Evolutionary conservation across 768 basidiomycete genomes (phyloP).

Genomic region (Rhodotorula graminis): DNA sequence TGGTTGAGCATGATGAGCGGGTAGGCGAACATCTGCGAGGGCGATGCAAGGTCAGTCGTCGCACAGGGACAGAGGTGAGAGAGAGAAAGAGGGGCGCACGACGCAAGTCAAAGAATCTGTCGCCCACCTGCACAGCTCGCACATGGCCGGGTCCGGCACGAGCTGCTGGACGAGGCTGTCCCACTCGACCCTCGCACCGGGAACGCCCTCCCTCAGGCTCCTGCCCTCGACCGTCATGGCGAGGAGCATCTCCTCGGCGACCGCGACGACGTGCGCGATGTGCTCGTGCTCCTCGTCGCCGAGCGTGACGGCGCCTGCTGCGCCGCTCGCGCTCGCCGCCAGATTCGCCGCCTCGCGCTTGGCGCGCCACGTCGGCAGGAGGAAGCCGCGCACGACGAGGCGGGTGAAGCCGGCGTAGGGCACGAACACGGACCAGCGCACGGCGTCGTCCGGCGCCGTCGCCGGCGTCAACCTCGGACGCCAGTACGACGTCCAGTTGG

Average conservation of each 20-base stretch:
- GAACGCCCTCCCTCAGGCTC: neutral
- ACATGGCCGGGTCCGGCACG: conserved; percentile 12
- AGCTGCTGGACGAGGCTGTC: neutral
- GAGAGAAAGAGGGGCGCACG: conserved; percentile 3
- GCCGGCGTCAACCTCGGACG: conserved; percentile 9
- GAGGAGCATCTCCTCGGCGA: conserved; percentile 23
- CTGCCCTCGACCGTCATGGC: conserved; percentile 19
- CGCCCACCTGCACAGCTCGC: conserved; percentile 23
- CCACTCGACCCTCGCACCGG: neutral
- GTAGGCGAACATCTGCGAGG: conserved; percentile 27
- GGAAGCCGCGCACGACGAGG: conserved; percentile 29
- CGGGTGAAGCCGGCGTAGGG: conserved; percentile 33
- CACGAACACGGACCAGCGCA: conserved; percentile 18
- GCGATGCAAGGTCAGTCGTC: neutral
- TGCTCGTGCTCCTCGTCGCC: conserved; percentile 14
- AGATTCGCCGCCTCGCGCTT: neutral
- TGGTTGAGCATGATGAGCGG: conserved; percentile 36
- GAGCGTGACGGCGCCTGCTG: neutral
- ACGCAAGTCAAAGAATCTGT: conserved; percentile 36
- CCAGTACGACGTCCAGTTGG: conserved; percentile 32
- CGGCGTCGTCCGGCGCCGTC: conserved; percentile 1
- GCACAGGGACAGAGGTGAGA: neutral
- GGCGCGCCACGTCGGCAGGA: conserved; percentile 32
- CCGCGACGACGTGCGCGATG: conserved; percentile 14
- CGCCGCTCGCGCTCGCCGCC: neutral